phyloP scores from a whole-genome alignment of 768 basidiomycete species.

The Phanerochaete sordida region DNA sequence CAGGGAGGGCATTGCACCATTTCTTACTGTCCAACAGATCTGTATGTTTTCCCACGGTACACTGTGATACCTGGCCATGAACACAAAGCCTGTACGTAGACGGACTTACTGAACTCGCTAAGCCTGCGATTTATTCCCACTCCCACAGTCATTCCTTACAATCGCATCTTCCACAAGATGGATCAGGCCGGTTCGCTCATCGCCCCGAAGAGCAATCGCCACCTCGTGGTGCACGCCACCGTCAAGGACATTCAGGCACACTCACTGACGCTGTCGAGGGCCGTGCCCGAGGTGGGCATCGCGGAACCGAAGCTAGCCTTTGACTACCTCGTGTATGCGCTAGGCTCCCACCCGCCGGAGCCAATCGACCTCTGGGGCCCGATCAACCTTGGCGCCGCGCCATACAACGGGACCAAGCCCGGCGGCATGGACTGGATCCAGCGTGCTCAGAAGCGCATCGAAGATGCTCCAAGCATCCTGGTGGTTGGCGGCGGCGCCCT shows the following conservation, averaged over 20 bases:
- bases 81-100: conserved; percentile 47
- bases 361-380: conserved; percentile 52
- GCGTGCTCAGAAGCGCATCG: conserved; percentile 44
- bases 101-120: background rate
- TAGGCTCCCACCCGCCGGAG: conserved; percentile 52
- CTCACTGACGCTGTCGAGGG: conserved; percentile 39
- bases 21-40: background rate
- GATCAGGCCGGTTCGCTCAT: background rate
- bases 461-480: conserved; percentile 46
- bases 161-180: conserved; percentile 36
- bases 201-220: conserved; percentile 14
- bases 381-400: background rate
- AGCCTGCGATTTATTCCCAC: background rate
- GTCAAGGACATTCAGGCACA: conserved; percentile 37
- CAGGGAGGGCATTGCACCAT: background rate
- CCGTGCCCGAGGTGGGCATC: conserved; percentile 45
- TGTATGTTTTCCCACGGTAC: conserved; percentile 57
- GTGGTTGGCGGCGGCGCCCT: conserved; percentile 72
- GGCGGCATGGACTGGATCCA: conserved; percentile 50
- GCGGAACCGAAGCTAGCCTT: conserved; percentile 35
- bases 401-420: conserved; percentile 36
- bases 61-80: conserved; percentile 57
- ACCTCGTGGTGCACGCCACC: conserved; percentile 42
- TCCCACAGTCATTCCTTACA: conserved; percentile 44
- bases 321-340: conserved; percentile 59